Base-by-base conservation (phyloP, 2,329 filamentous ascomycete species). In the Lasiodiplodia gonubiensis region DNA sequence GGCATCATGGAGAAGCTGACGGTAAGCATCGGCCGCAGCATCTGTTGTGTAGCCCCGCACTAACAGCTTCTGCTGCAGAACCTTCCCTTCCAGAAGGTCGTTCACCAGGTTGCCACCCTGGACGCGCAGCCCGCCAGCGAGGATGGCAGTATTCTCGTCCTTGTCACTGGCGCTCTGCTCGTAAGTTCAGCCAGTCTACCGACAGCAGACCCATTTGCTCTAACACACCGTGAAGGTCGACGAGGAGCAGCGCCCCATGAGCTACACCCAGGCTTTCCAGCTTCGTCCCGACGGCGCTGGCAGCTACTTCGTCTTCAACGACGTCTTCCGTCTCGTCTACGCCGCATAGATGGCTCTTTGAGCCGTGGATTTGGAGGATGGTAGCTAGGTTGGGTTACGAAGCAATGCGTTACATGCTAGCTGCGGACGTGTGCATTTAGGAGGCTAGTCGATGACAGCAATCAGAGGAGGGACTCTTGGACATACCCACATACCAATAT, bases 311-410 rank as follows among this genome's bases (percentile, higher is more conserved):
- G 91, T 98, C 78, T 90, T 90, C 84, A 97, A 98, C 85, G 94
- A 98, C 80, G 83, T 98, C 79, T 98, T 98, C 89, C 92, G 92
- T 82, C 88, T 98, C 70, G 87, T 97, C 73, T 94, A 92, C 81
- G 79, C 77, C 68, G 73, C 76, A 68, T 79, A 78, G 70, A 66
- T 33, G 7, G 51, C 48, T 54, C 35, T n/a, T 8, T 30, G 48
- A 54, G 61, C 48, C 16, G 21, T 30, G 37, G 21, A 39, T 42
- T 53, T 33, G 59, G 30, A 37, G 59, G 42, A 51, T 4, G 10
- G 35, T 51, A 39, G 35, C n/a, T 21, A 11, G 33, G 27, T 64
- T 30, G 61, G 61, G 21, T 64, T 16, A 64, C 16, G 60, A 53
- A 53, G 49, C 60, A 42, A 39, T 54, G 49, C 49, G 49, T 35